These are phyloP conservation scores for Bipolaris oryzae DNA, from an alignment of 2,329 filamentous ascomycete species.

Conservation along the genomic window DNA sequence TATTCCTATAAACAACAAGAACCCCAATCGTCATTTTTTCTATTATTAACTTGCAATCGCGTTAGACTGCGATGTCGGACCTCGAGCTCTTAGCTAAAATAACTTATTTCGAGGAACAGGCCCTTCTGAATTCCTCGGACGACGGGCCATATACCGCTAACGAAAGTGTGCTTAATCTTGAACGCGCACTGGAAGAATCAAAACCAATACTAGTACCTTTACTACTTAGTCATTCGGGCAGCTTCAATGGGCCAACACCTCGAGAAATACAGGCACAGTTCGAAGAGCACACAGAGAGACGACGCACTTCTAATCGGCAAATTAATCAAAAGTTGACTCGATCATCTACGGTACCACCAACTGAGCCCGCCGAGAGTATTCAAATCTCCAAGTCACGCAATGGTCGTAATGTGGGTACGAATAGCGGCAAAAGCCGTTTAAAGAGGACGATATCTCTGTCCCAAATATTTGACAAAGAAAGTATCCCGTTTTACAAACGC, in stretches of 20 bases:
- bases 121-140: slow-evolving; percentile 37
- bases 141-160: slow-evolving; percentile 32
- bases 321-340: slow-evolving; percentile 13
- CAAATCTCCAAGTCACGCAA: slow-evolving; percentile 15
- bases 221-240: slow-evolving; percentile 25
- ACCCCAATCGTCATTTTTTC: neutral
- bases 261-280: slow-evolving; percentile 38
- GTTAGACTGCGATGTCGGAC: slow-evolving; percentile 25
- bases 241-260: slow-evolving; percentile 41
- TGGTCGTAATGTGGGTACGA: neutral
- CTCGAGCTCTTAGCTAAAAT: slow-evolving; percentile 34
- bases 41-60: neutral
- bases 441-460: slow-evolving; percentile 35
- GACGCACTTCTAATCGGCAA: slow-evolving; percentile 19
- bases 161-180: slow-evolving; percentile 18
- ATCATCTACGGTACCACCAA: slow-evolving; percentile 29
- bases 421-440: slow-evolving; percentile 14
- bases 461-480: slow-evolving; percentile 17
- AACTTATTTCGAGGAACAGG: slow-evolving; percentile 39
- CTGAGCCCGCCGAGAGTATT: slow-evolving; percentile 22
- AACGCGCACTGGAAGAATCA: slow-evolving; percentile 31
- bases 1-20: neutral
- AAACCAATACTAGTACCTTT: slow-evolving; percentile 27
- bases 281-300: slow-evolving; percentile 26
- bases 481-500: slow-evolving; percentile 36